Base-by-base conservation (phyloP, 352 stramenopile species). In the Phytopythium vexans region DNA sequence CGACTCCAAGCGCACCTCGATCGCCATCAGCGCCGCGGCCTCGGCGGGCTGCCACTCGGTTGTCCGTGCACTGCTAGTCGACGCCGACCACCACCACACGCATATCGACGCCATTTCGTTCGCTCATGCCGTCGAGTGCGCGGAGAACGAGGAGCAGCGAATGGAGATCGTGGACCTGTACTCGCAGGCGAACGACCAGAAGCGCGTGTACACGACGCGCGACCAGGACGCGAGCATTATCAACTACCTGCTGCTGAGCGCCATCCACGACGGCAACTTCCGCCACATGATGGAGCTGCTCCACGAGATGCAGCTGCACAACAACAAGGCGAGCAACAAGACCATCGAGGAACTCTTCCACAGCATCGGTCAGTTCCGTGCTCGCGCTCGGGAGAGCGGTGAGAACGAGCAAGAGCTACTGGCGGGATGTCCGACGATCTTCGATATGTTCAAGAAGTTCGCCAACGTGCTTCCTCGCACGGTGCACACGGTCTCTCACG, bases 231-330 rank as follows among this genome's bases (percentile, higher is more conserved):
- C 63, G 38, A 85, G 74, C 49, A 78, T 86, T 49, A 72, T 62
- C 48, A 88, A 85, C 52, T 82, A 86, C 55, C 41, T 90, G 54
- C 50, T 90, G 41, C 57, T 82, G 16, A 73, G 83, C 51, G 77
- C 79, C 43, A 60, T 87, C 41, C 65, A 74, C 21, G 79, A 90
- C 59, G 79, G 79, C 31, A 87, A 88, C 46, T 87, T 84, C 38
- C 79, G 72, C 54, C 77, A 90, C 59, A 84, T 82, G 57, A 81
- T 87, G 66, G 79, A 90, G 52, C 60, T 90, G 14, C 60, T 90
- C 41, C 79, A 88, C 42, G 77, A 90, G 59, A 90, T 90, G 79
- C 68, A 88, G 58, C 63, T 84, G 10, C 68, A 76, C 60, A 81
- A 79, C 52, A 86, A 86, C 47, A 54, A 47, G 36, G 63, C 61